Evolutionary conservation across 108 stramenopile species (phyloP), one percentile per base, ranked within the genome.

Genomic region (Aurantiochytrium sp.): DNA sequence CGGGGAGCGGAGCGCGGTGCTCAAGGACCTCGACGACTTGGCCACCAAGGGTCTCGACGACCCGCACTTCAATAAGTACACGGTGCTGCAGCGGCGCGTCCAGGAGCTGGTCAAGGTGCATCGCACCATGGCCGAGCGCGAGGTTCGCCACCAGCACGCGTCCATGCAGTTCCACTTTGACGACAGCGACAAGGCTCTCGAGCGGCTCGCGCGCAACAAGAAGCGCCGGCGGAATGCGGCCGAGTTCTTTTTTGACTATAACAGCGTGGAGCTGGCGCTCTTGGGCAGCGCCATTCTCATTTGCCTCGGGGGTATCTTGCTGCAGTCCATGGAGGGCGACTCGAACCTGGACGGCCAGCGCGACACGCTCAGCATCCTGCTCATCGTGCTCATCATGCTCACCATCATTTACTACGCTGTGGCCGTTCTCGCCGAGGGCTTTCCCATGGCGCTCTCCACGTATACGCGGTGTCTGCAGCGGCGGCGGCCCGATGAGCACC

Each of bases 191-290:
- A 81, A 81, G 45, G 24, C 39, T 6, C 6, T 24, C 21, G 36
- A 37, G 27, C 39, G 42, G 12, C 36, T 81, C 17, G 73, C 73
- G 12, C 39, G 73, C 1, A 12, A 24, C 42, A 81, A 48, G 10
- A 6, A 81, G 42, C 73, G 73, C 73, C 39, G 45, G 21, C 39
- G 73, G 12, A 41, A 30, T 41, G 73, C 69, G 12, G 22, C 19
- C 5, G 55, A 32, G 0, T 81, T 87, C 59, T 85, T 90, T 37
- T 55, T 85, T 41, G 87, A 90, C 55, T 90, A 90, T 87, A 90
- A 90, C 87, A 90, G 86, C 4, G 89, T 90, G 15, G 89, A 90
- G 52, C 32, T 37, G 19, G 52, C 37, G 30, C 50, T 90, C 30
- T 52, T 90, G 8, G 85, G 39, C 37, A 54, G 69, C 37, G 86